phyloP scores from a whole-genome alignment of 2,329 filamentous ascomycete genomes.

The Pseudodiploospora longispora region DNA sequence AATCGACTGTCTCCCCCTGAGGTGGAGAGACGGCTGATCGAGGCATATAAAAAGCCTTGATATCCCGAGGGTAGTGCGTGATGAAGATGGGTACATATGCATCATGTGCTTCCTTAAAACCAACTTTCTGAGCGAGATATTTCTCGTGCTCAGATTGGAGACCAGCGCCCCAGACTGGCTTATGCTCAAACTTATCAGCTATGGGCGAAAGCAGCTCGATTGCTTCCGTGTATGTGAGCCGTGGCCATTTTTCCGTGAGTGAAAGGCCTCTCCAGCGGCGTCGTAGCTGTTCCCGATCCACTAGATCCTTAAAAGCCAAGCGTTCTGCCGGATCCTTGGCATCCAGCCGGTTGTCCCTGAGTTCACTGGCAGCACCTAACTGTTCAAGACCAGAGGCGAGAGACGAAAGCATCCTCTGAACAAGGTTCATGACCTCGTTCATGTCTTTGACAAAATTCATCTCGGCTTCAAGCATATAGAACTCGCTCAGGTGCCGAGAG shows the following conservation, averaged over 20 bases:
- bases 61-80: constrained; percentile 78
- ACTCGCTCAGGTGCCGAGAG: constrained; percentile 87
- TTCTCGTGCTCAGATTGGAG: constrained; percentile 90
- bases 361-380: constrained; percentile 37
- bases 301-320: constrained; percentile 34
- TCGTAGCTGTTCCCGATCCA: constrained; percentile 41
- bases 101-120: constrained; percentile 37
- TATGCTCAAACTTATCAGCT: constrained; percentile 55
- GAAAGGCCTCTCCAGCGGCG: constrained; percentile 66
- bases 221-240: constrained; percentile 75
- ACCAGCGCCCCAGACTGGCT: constrained; percentile 62
- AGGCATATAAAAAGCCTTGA: constrained; percentile 80
- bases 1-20: constrained; percentile 59
- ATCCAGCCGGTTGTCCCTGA: constrained; percentile 28
- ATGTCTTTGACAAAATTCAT: constrained; percentile 69
- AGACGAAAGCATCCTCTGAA: constrained; percentile 67
- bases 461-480: constrained; percentile 97
- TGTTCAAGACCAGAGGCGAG: constrained; percentile 31
- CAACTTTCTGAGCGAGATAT: constrained; percentile 65
- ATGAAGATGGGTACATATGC: constrained; percentile 69
- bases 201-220: constrained; percentile 59
- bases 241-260: constrained; percentile 54
- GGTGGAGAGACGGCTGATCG: constrained; percentile 22
- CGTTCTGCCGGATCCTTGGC: constrained; percentile 32
- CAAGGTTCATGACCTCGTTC: constrained; percentile 64